Conservation (phyloP, 1,139 yeast species). For the Taiozyma sp. region DNA sequence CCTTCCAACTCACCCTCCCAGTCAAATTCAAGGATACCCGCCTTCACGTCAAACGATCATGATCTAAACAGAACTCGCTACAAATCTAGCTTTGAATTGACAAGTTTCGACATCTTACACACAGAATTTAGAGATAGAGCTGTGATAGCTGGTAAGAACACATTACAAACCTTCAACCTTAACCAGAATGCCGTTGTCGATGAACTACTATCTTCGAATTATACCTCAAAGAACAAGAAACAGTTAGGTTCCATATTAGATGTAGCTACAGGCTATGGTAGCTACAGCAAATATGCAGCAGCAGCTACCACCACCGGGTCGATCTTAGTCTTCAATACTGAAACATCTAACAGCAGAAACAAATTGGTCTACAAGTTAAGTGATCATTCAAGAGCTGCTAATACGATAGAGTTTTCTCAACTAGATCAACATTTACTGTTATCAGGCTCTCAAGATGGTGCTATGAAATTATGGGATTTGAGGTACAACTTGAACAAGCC, state of each 20-base stretch:
- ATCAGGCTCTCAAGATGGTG: slow-evolving; percentile 92
- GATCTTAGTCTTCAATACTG: slow-evolving; percentile 41
- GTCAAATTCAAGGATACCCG: slow-evolving; percentile 7
- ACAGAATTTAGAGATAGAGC: slow-evolving; percentile 39
- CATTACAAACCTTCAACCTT: slow-evolving; percentile 44
- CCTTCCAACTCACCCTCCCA: slow-evolving; percentile 1
- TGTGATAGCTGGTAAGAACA: slow-evolving; percentile 57
- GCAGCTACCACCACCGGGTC: slow-evolving; percentile 47
- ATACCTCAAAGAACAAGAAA: slow-evolving; percentile 29
- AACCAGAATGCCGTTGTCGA: slow-evolving; percentile 31
- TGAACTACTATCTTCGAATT: slow-evolving; percentile 29
- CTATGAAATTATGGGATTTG: slow-evolving; percentile 84
- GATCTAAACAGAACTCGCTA: slow-evolving; percentile 9
- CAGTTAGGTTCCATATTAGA: slow-evolving; percentile 46
- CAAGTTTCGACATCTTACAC: slow-evolving; percentile 18
- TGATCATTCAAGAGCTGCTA: slow-evolving; percentile 80
- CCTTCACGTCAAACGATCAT: slow-evolving; percentile 4
- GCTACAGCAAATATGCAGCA: slow-evolving; percentile 39
- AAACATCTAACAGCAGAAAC: slow-evolving; percentile 32
- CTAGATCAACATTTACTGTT: slow-evolving; percentile 54
- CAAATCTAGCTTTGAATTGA: slow-evolving; percentile 18
- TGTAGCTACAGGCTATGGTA: slow-evolving; percentile 42
- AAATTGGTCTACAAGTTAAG: slow-evolving; percentile 42
- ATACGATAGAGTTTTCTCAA: slow-evolving; percentile 68
- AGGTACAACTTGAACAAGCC: slow-evolving; percentile 38